Percentiles rank a stretch among this genome's conserved stretches.
These are phyloP conservation scores for Cymbidium sinense DNA, from an alignment of 106 monocot species.

Conservation along the genomic window DNA sequence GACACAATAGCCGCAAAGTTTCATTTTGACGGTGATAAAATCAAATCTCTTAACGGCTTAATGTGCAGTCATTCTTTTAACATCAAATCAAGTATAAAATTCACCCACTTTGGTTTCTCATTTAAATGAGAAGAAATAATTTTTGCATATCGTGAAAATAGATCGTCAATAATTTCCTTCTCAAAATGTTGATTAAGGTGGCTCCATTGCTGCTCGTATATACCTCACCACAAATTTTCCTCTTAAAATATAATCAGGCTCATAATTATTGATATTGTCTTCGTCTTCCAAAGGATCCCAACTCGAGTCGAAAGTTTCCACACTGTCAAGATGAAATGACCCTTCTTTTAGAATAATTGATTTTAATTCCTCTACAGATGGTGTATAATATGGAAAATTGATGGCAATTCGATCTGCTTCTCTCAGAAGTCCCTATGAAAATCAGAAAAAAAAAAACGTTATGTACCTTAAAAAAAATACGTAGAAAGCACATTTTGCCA, in stretches of 20 bases:
- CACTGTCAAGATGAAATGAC: background rate
- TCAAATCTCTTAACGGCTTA: too few species aligned
- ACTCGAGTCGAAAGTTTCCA: slow-evolving; percentile 10
- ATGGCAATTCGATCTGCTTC: background rate
- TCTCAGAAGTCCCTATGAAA: background rate
- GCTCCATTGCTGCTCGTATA: slow-evolving; percentile 10
- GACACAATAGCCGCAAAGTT: too few species aligned
- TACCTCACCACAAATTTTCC: slow-evolving; percentile 1
- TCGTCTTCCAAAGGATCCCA: slow-evolving; percentile 13
- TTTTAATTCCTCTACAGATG: too few species aligned
- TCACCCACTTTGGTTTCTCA: slow-evolving; percentile 7
- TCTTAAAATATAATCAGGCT: background rate
- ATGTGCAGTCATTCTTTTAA: background rate
- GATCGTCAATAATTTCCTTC: slow-evolving; percentile 9
- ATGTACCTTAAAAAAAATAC: too few species aligned
- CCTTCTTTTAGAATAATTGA: background rate
- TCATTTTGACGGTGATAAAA: too few species aligned
- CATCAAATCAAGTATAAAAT: slow-evolving; percentile 1
- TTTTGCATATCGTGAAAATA: slow-evolving; percentile 22
- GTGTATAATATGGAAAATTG: background rate
- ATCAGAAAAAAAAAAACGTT: too few species aligned
- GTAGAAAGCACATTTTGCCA: too few species aligned
- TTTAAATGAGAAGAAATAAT: slow-evolving; percentile 16
- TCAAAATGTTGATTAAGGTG: slow-evolving; percentile 4
- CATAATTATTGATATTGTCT: slow-evolving; percentile 15